Conservation (phyloP, 768 basidiomycete species). For the Gautieria morchelliformis region DNA sequence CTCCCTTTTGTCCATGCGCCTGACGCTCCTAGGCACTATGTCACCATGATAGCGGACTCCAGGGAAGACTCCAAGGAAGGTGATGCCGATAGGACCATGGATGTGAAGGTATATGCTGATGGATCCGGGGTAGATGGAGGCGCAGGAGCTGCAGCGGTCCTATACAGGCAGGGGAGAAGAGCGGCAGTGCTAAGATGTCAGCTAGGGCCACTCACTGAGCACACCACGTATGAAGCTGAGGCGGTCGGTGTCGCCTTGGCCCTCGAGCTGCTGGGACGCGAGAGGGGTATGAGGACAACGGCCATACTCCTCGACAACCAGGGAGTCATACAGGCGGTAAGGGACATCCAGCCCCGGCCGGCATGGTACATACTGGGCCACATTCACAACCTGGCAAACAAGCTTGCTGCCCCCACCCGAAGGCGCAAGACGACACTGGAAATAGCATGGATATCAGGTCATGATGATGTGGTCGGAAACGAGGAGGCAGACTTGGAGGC, state of each 20-base stretch:
- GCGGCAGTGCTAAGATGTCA: not conserved
- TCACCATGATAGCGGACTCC: not conserved
- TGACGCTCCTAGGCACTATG: not conserved
- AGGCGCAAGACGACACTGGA: too few relatives aligned
- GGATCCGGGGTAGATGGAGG: not conserved
- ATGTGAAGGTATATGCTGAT: constrained; percentile 13
- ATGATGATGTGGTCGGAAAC: too few relatives aligned
- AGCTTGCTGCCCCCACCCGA: constrained; percentile 9
- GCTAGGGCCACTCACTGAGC: not conserved
- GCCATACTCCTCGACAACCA: too few relatives aligned
- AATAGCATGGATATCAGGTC: too few relatives aligned
- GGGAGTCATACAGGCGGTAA: too few relatives aligned
- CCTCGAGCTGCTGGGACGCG: too few relatives aligned
- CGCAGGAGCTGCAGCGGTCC: not conserved
- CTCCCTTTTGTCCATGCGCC: too few relatives aligned
- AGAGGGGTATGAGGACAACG: not conserved
- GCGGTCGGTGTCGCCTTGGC: not conserved
- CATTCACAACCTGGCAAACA: not conserved
- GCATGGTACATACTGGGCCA: too few relatives aligned
- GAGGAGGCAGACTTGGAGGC: too few relatives aligned
- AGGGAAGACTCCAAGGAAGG: constrained; percentile 2
- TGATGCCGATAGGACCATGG: too few relatives aligned
- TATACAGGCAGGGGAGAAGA: not conserved
- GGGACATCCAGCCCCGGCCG: not conserved
- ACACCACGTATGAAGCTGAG: constrained; percentile 10